These are phyloP conservation scores for Penicillium dipodomyicola DNA, from an alignment of 495 filamentous ascomycete genomes.

Conservation along the genomic window DNA sequence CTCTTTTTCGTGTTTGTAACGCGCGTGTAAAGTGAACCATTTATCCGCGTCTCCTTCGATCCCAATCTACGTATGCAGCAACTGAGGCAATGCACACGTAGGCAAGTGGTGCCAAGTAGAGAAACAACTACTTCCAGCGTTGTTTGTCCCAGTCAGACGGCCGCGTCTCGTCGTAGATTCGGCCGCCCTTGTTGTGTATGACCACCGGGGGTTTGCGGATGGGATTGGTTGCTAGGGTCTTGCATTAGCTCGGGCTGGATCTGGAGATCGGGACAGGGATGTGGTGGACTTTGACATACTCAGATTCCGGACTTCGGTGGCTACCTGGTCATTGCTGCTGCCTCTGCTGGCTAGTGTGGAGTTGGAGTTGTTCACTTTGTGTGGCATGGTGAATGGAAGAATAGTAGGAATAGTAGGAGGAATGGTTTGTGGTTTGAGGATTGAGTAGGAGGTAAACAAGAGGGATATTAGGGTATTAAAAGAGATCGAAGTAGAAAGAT, in stretches of 20 bases:
- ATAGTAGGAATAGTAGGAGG: constrained; percentile 11
- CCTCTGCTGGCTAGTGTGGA: constrained; percentile 43
- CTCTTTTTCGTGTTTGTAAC: constrained; percentile 1
- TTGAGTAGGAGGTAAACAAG: not conserved
- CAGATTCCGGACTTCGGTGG: constrained; percentile 40
- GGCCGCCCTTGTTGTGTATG: constrained; percentile 47
- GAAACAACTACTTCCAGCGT: constrained; percentile 45
- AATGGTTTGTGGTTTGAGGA: not conserved
- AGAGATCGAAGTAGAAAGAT: not conserved
- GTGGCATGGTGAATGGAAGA: constrained; percentile 33
- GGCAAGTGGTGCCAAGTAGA: no score
- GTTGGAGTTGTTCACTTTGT: constrained; percentile 48
- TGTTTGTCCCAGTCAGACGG: constrained; percentile 51
- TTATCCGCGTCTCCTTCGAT: constrained; percentile 1
- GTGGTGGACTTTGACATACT: constrained; percentile 28
- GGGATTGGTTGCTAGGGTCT: constrained; percentile 26
- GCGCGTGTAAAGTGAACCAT: not conserved
- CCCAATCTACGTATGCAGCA: not conserved
- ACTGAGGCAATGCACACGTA: constrained; percentile 2
- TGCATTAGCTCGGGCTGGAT: constrained; percentile 27
- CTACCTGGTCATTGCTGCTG: constrained; percentile 39
- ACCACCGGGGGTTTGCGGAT: constrained; percentile 40
- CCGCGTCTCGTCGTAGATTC: constrained; percentile 48
- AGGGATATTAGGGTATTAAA: constrained; percentile 9
- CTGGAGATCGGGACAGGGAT: constrained; percentile 20